A percentile compares a stretch with the other conserved stretches of the same genome.
phyloP scores from a whole-genome alignment of 768 basidiomycete species.

The Boletus eberwhitei region DNA sequence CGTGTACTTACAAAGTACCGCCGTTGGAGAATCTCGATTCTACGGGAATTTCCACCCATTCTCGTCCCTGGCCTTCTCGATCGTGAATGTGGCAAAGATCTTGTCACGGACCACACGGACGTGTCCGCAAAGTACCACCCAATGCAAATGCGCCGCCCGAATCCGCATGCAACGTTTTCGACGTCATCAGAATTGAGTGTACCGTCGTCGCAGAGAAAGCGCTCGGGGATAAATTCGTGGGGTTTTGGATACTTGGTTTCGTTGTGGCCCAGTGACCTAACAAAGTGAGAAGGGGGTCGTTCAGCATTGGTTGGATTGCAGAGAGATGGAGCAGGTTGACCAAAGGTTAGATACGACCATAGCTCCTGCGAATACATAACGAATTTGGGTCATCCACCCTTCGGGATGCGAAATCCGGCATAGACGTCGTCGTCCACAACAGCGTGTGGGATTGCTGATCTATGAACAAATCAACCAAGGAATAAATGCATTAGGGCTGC shows the following conservation, averaged over 20 bases:
- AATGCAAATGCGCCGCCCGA: conserved; percentile 31
- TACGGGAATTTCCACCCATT: conserved; percentile 19
- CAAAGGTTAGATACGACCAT: conserved; percentile 19
- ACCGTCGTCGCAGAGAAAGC: conserved; percentile 34
- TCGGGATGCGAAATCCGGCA: conserved; percentile 50
- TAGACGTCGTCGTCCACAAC: conserved; percentile 42
- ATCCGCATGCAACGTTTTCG: conserved; percentile 21
- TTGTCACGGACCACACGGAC: conserved; percentile 23
- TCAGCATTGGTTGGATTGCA: not conserved
- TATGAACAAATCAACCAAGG: not conserved
- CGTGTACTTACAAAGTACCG: conserved; percentile 11
- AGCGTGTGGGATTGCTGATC: conserved; percentile 29
- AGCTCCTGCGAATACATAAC: conserved; percentile 5
- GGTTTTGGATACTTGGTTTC: conserved; percentile 37
- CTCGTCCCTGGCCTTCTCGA: conserved; percentile 17
- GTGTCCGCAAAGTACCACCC: conserved; percentile 26
- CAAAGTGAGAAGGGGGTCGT: too few relatives aligned
- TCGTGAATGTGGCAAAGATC: conserved; percentile 15
- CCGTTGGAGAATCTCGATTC: conserved; percentile 8
- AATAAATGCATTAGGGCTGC: not conserved
- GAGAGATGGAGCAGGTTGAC: not conserved
- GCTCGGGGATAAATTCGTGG: conserved; percentile 38
- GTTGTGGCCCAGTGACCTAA: too few relatives aligned
- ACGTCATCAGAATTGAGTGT: conserved; percentile 13
- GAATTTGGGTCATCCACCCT: conserved; percentile 14